Evolutionary conservation across 1,139 yeast species (phyloP).

Genomic region (Zygoascus sp.): DNA sequence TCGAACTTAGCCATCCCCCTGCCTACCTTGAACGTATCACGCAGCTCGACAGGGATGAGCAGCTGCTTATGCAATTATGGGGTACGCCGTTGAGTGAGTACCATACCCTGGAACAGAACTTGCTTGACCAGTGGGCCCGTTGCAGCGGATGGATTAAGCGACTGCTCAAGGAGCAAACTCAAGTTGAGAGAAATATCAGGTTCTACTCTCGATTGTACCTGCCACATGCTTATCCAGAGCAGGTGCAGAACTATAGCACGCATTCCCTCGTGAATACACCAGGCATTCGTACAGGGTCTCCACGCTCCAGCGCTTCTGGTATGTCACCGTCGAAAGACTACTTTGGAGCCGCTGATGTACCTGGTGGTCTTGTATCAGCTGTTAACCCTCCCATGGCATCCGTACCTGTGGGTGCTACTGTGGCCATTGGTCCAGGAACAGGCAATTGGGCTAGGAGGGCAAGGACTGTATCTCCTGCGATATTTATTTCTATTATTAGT

Average conservation of each 20-base stretch:
- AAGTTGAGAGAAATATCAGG: conserved; percentile 4
- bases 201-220: not conserved
- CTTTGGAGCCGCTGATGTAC: not conserved
- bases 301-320: not conserved
- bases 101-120: not conserved
- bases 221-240: not conserved
- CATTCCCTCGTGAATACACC: too few species aligned
- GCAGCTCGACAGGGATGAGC: conserved; percentile 6
- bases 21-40: not conserved
- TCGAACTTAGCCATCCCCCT: not conserved
- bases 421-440: not conserved
- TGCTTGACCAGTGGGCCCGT: conserved; percentile 12
- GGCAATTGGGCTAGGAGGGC: conserved; percentile 6
- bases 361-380: not conserved
- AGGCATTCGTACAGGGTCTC: too few species aligned
- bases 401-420: not conserved
- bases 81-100: conserved; percentile 5
- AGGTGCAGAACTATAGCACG: not conserved
- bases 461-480: conserved; percentile 23
- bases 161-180: conserved; percentile 5
- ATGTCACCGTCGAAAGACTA: not conserved
- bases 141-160: conserved; percentile 11
- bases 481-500: conserved; percentile 23
- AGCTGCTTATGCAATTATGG: conserved; percentile 6
- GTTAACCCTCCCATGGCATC: not conserved